Conservation (phyloP, 164 flowering plant genomes). For the Sextonia rubra region DNA sequence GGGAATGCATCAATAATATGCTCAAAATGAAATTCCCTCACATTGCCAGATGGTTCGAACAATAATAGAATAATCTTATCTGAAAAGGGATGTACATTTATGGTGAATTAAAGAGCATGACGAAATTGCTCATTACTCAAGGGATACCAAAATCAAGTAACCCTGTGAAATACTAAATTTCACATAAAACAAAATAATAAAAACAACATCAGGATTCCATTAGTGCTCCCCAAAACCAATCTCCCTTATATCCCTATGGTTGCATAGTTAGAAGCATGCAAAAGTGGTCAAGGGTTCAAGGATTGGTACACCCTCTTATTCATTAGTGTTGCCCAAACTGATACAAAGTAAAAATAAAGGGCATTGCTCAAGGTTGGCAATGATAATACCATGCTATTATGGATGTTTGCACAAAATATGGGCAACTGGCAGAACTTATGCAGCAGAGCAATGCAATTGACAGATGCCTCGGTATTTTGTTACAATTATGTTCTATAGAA, state of each 20-base stretch:
- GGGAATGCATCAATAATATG: constrained; percentile 58
- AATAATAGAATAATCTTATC: constrained; percentile 7
- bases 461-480: neutral
- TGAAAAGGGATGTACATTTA: constrained; percentile 7
- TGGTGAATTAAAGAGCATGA: constrained; percentile 14
- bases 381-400: neutral
- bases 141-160: constrained; percentile 4
- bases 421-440: neutral
- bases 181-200: neutral
- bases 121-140: constrained; percentile 6
- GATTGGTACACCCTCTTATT: neutral
- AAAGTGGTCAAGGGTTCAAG: too few relatives aligned
- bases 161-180: neutral
- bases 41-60: constrained; percentile 27
- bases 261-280: neutral
- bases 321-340: neutral
- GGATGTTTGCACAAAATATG: neutral
- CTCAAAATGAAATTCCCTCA: constrained; percentile 20
- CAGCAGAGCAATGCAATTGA: neutral
- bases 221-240: neutral
- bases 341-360: neutral
- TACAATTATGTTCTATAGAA: neutral
- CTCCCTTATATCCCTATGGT: neutral
- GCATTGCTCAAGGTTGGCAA: neutral
- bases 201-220: too few relatives aligned